phyloP scores from a whole-genome alignment of 2,329 filamentous ascomycete species.

The Colletotrichum incanum region DNA sequence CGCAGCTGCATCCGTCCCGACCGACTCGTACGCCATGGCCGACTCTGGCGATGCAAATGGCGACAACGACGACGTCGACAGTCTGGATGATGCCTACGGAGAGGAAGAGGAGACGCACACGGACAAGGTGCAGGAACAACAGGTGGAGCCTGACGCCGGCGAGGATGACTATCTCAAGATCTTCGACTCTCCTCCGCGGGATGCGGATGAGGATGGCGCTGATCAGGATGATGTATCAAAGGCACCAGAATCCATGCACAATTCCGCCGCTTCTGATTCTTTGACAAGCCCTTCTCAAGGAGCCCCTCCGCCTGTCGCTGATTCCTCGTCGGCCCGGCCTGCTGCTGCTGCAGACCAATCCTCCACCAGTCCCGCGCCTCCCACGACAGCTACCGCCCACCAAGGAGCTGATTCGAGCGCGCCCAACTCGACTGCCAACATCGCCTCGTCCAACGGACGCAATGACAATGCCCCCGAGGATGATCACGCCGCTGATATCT shows the following conservation, averaged over 20 bases:
- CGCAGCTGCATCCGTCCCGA: conserved; percentile 52
- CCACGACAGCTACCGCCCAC: conserved; percentile 47
- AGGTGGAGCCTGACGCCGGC: conserved; percentile 48
- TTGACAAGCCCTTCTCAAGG: conserved; percentile 52
- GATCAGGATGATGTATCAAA: conserved; percentile 60
- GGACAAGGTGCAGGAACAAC: conserved; percentile 49
- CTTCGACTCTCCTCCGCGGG: conserved; percentile 64
- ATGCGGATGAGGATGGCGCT: conserved; percentile 53
- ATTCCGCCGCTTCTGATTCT: conserved; percentile 58
- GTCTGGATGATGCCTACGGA: conserved; percentile 64
- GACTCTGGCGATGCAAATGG: conserved; percentile 45
- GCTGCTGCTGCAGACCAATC: conserved; percentile 46
- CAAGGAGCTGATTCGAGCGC: conserved; percentile 49
- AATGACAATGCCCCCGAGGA: conserved; percentile 49
- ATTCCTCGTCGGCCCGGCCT: conserved; percentile 50
- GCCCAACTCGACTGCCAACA: conserved; percentile 42
- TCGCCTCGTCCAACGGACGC: conserved; percentile 49
- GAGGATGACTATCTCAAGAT: conserved; percentile 68
- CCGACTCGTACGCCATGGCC: conserved; percentile 5
- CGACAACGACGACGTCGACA: conserved; percentile 57
- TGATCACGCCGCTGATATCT: conserved; percentile 56
- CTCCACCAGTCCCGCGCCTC: conserved; percentile 22
- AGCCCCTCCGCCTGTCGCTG: conserved; percentile 51
- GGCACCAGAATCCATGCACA: conserved; percentile 60
- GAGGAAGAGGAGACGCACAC: conserved; percentile 54